These are phyloP conservation scores for Pichia sp. DNA, from an alignment of 1,139 yeast genomes.

Conservation along the genomic window DNA sequence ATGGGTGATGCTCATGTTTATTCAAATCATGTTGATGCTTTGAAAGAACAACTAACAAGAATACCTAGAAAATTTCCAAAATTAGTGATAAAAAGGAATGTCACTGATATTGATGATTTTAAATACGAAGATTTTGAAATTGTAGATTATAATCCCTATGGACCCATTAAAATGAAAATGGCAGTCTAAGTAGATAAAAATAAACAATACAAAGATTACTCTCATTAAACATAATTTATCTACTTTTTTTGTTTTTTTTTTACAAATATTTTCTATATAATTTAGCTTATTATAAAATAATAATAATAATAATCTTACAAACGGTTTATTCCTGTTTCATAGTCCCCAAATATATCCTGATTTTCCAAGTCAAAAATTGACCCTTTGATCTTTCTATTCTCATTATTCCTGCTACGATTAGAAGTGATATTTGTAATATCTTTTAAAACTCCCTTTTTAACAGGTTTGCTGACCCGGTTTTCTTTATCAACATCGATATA, in stretches of 20 bases:
- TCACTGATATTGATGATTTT: conserved; percentile 78
- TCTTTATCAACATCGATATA: conserved; percentile 15
- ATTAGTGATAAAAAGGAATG: conserved; percentile 59
- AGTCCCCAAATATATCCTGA: conserved; percentile 7
- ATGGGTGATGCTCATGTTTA: conserved; percentile 97
- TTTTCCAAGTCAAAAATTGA: conserved; percentile 14
- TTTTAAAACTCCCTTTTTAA: neutral
- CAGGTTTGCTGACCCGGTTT: conserved; percentile 9
- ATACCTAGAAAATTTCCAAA: conserved; percentile 77
- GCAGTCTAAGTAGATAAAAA: conserved; percentile 40
- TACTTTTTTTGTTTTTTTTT: neutral
- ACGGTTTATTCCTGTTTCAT: neutral
- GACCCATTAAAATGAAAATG: conserved; percentile 83
- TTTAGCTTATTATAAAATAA: too few relatives aligned
- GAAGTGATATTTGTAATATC: conserved; percentile 7
- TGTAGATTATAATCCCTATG: conserved; percentile 71
- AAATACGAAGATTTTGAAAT: conserved; percentile 81
- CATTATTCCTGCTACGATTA: neutral
- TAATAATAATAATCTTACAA: too few relatives aligned
- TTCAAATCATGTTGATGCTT: conserved; percentile 85
- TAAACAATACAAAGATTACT: neutral
- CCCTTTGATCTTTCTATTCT: neutral
- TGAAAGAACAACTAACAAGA: conserved; percentile 70
- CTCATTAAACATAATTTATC: neutral
- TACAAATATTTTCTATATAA: too few relatives aligned